Percentiles rank a stretch among this genome's conserved stretches.
Conservation (phyloP, 129 eudicot species). For the Centaurea solstitialis region DNA sequence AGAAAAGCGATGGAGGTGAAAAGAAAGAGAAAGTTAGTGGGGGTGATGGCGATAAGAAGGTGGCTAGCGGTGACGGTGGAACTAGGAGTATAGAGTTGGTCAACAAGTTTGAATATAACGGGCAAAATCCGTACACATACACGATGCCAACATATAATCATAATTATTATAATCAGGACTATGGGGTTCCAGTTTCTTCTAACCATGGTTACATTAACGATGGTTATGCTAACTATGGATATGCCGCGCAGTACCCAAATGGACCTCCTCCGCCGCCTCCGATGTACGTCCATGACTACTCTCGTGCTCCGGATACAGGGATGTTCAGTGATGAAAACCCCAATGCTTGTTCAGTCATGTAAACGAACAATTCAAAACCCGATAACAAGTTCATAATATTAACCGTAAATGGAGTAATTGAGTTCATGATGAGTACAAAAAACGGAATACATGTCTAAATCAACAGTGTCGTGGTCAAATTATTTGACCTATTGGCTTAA, state of each 20-base stretch:
- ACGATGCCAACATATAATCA: constrained; percentile 28
- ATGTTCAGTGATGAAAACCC: constrained; percentile 84
- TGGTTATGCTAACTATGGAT: constrained; percentile 27
- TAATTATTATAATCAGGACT: constrained; percentile 35
- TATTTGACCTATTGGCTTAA: neutral
- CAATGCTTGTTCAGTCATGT: constrained; percentile 71
- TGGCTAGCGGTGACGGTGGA: neutral
- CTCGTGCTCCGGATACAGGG: constrained; percentile 25
- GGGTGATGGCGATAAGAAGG: constrained; percentile 6
- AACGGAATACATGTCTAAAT: neutral
- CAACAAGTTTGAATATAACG: constrained; percentile 26
- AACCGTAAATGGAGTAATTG: neutral
- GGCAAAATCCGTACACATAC: constrained; percentile 30
- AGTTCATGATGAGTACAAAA: neutral
- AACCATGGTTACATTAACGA: constrained; percentile 36
- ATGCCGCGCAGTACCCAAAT: constrained; percentile 32
- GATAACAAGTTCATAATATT: neutral
- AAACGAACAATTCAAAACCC: neutral
- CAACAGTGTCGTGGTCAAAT: neutral
- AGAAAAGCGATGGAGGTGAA: neutral
- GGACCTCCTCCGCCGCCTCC: constrained; percentile 45
- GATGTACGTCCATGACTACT: constrained; percentile 14
- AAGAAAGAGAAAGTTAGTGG: constrained; percentile 19
- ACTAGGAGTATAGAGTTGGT: constrained; percentile 24
- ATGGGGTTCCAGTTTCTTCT: constrained; percentile 26